Conservation (phyloP, 257 asterid species). For the Capsicum rhomboideum region DNA sequence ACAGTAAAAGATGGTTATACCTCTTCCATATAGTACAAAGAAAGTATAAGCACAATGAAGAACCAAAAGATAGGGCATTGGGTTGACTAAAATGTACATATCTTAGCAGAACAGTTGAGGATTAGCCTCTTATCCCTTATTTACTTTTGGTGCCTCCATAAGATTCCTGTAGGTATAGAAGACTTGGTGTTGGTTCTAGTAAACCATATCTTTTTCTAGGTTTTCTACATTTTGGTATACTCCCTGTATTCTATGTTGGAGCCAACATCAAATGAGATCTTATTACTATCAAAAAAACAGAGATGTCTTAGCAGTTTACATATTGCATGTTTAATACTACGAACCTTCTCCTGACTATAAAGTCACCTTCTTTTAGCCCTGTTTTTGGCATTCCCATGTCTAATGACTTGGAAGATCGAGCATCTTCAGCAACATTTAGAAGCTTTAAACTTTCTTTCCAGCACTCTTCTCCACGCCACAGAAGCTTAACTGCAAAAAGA, state of each 20-base stretch:
- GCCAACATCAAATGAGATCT: neutral
- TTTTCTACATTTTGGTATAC: neutral
- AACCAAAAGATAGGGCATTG: neutral
- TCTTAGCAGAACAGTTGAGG: neutral
- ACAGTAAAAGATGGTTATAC: neutral
- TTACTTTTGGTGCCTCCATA: neutral
- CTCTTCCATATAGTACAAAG: neutral
- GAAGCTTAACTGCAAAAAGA: conserved; percentile 68
- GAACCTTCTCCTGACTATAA: conserved; percentile 69
- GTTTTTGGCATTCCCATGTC: conserved; percentile 18
- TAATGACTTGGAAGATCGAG: conserved; percentile 18
- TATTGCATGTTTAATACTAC: neutral
- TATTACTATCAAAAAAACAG: neutral
- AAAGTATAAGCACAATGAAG: neutral
- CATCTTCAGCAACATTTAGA: conserved; percentile 59
- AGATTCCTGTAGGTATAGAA: neutral
- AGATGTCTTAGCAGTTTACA: neutral
- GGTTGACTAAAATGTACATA: neutral
- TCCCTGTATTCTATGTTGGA: neutral
- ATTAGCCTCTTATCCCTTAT: neutral
- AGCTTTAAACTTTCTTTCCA: conserved; percentile 86
- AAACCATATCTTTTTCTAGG: neutral
- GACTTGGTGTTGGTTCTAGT: neutral
- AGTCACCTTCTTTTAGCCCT: conserved; percentile 16
- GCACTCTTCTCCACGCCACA: conserved; percentile 82